Conservation (phyloP, 352 stramenopile species). For the Phytophthora palmivora region DNA sequence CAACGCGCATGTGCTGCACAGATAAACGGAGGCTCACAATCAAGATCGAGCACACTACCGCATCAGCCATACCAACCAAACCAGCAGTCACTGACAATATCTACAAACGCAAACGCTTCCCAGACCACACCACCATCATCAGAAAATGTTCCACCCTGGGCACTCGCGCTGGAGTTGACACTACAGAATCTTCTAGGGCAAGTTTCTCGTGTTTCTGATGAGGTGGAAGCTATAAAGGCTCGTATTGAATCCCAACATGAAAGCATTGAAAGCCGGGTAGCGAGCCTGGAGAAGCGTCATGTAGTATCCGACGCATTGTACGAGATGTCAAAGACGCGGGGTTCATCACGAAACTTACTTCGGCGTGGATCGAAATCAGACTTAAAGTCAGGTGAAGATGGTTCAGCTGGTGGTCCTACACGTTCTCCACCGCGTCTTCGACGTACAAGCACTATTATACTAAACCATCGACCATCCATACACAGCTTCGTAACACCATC, state of each 20-base stretch:
- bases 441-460: slow-evolving; percentile 10
- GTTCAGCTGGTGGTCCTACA: slow-evolving; percentile 11
- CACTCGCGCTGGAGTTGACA: slow-evolving; percentile 52
- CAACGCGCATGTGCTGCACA: slow-evolving; percentile 1
- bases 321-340: slow-evolving; percentile 45
- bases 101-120: slow-evolving; percentile 12
- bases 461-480: slow-evolving; percentile 50
- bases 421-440: slow-evolving; percentile 1
- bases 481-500: slow-evolving; percentile 63
- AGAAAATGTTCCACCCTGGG: slow-evolving; percentile 52
- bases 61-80: slow-evolving; percentile 28
- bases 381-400: slow-evolving; percentile 10
- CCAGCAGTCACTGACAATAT: slow-evolving; percentile 13
- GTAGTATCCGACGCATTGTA: slow-evolving; percentile 57
- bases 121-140: slow-evolving; percentile 5
- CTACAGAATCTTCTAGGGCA: slow-evolving; percentile 65
- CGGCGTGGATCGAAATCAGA: slow-evolving; percentile 12
- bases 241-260: slow-evolving; percentile 57
- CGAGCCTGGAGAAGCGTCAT: slow-evolving; percentile 55
- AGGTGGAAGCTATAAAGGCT: slow-evolving; percentile 59
- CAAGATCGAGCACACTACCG: slow-evolving; percentile 11
- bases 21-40: slow-evolving; percentile 14
- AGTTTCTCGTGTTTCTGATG: slow-evolving; percentile 55
- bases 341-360: slow-evolving; percentile 25
- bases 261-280: slow-evolving; percentile 43